phyloP scores from a whole-genome alignment of 495 filamentous ascomycete genomes.

The Immersiella caudata region DNA sequence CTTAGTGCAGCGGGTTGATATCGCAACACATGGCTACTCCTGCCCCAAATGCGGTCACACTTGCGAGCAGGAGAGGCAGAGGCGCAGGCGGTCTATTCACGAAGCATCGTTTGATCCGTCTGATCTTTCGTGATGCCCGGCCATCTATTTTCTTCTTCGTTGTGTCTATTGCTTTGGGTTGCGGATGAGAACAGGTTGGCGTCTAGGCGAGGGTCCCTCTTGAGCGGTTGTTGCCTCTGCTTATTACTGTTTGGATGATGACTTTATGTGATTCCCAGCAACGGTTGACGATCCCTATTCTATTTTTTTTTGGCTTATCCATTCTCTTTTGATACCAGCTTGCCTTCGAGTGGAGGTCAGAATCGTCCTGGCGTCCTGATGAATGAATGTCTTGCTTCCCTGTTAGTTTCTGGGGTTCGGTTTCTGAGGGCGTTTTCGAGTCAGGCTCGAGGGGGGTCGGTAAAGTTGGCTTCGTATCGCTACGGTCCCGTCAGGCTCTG shows the following conservation, averaged over 20 bases:
- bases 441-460: background rate
- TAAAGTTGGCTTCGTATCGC: background rate
- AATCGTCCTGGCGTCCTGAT: background rate
- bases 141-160: background rate
- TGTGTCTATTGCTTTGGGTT: background rate
- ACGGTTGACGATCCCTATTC: background rate
- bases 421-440: background rate
- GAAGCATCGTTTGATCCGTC: background rate
- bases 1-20: slow-evolving; percentile 39
- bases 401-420: background rate
- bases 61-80: slow-evolving; percentile 44
- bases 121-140: background rate
- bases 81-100: slow-evolving; percentile 4
- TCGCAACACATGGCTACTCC: slow-evolving; percentile 39
- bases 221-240: background rate
- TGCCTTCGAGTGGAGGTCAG: background rate
- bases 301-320: background rate
- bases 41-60: slow-evolving; percentile 45
- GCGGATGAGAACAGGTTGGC: background rate
- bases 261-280: background rate
- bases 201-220: background rate
- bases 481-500: background rate
- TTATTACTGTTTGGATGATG: background rate
- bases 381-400: background rate
- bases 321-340: slow-evolving; percentile 3